Evolutionary conservation across 2,329 filamentous ascomycete genomes (phyloP), one percentile per base, ranked within the genome.

Genomic region (Gliomastix tumulicola): DNA sequence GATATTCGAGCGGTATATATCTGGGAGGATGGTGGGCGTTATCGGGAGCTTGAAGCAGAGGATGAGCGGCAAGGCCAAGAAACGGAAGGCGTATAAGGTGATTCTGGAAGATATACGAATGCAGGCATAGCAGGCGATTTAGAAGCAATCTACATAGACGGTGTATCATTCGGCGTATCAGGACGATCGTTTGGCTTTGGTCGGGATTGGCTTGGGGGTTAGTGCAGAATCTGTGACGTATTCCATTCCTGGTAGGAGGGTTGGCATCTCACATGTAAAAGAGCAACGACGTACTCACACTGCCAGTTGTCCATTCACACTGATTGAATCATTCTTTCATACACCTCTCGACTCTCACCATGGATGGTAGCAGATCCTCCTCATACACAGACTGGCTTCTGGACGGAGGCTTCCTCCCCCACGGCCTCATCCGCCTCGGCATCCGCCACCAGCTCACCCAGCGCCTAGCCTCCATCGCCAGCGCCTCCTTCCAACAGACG

Each of bases 81-180:
- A 83, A 62, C 75, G 88, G 45, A 95, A 95, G 61, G 69, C 81
- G 63, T 96, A 96, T 56, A 97, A 97, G 64, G 49, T 87, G 16
- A 81, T 96, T 21, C 55, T 72, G 34, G 84, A 92, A 53, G 67
- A 76, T 18, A 54, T 55, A 31, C 34, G 34, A n/a, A 38, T 20
- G 13, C 33, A 28, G 21, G 16, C 19, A 36, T 19, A 15, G 21
- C n/a, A n/a, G 11, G 8, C 13, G 33, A 7, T 18, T 6, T 35
- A 22, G 16, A 30, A 17, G 27, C 15, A n/a, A 16, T 28, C 28
- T 18, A 32, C 15, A 32, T 31, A n/a, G n/a, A n/a, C n/a, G n/a
- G n/a, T n/a, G n/a, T n/a, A n/a, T n/a, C n/a, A n/a, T n/a, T n/a
- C n/a, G n/a, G n/a, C n/a, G n/a, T n/a, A n/a, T n/a, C n/a, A n/a